phyloP scores from a whole-genome alignment of 2,329 filamentous ascomycete genomes.

The Cryphonectria naterciae region DNA sequence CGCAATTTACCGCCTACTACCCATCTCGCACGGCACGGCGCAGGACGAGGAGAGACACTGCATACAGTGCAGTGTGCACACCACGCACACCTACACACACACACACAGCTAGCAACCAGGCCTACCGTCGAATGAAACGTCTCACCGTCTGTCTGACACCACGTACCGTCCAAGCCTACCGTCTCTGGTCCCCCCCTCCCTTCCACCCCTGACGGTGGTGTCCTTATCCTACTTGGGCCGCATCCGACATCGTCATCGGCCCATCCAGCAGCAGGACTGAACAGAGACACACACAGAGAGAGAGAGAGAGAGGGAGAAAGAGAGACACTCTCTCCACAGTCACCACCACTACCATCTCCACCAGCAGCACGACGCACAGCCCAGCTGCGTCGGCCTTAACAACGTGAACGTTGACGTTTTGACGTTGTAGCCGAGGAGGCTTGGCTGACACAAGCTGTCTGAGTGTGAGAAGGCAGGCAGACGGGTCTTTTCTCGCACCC shows the following conservation, averaged over 20 bases:
- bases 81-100: background rate
- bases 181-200: background rate
- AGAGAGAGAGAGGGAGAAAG: background rate
- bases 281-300: too few species aligned
- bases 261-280: background rate
- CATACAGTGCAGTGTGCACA: background rate
- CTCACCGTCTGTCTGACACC: slow-evolving; percentile 2
- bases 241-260: background rate
- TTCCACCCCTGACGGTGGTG: background rate
- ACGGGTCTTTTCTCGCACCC: background rate
- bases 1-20: background rate
- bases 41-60: background rate
- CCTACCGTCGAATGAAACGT: slow-evolving; percentile 4
- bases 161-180: background rate
- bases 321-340: background rate
- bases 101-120: background rate
- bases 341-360: background rate
- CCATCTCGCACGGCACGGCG: background rate
- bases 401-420: too few species aligned
- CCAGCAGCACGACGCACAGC: background rate
- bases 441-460: background rate
- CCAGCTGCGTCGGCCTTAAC: background rate
- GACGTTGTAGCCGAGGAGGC: background rate
- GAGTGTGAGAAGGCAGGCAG: background rate
- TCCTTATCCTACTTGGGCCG: background rate